These are phyloP conservation scores for Eragrostis tef DNA, from an alignment of 202 grass and related monocot species.

Conservation along the genomic window DNA sequence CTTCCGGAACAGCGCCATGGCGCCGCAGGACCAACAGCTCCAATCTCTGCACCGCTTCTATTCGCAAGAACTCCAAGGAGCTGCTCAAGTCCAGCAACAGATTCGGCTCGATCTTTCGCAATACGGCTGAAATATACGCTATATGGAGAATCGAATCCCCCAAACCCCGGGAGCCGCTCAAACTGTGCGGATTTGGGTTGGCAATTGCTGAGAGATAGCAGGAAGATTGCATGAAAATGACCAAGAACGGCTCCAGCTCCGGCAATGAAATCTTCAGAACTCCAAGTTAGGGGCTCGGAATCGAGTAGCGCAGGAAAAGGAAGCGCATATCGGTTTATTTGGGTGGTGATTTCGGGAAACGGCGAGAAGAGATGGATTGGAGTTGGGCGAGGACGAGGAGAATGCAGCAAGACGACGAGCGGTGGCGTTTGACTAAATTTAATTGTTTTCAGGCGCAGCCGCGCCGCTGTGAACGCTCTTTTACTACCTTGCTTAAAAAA, in stretches of 20 bases:
- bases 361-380: slow-evolving; percentile 19
- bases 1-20: slow-evolving; percentile 80
- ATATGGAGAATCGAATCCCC: background rate
- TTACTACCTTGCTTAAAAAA: background rate
- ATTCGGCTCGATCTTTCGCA: slow-evolving; percentile 4
- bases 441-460: slow-evolving; percentile 16
- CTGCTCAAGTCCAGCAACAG: slow-evolving; percentile 7
- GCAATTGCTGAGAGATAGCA: background rate
- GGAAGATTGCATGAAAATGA: background rate
- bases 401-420: slow-evolving; percentile 43
- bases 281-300: background rate
- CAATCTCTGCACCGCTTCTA: slow-evolving; percentile 17
- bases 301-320: background rate
- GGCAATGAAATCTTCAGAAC: slow-evolving; percentile 35
- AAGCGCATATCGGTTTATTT: background rate
- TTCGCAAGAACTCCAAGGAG: background rate
- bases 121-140: background rate
- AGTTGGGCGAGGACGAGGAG: slow-evolving; percentile 25
- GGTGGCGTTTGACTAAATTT: slow-evolving; percentile 55
- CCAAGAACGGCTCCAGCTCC: slow-evolving; percentile 14
- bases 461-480: slow-evolving; percentile 22
- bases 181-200: slow-evolving; percentile 14
- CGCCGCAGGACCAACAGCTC: slow-evolving; percentile 30
- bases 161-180: background rate
- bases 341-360: slow-evolving; percentile 28